Evolutionary conservation across 1,139 yeast species (phyloP), one percentile per base, ranked within the genome.

Genomic region (Yamadazyma sp.): DNA sequence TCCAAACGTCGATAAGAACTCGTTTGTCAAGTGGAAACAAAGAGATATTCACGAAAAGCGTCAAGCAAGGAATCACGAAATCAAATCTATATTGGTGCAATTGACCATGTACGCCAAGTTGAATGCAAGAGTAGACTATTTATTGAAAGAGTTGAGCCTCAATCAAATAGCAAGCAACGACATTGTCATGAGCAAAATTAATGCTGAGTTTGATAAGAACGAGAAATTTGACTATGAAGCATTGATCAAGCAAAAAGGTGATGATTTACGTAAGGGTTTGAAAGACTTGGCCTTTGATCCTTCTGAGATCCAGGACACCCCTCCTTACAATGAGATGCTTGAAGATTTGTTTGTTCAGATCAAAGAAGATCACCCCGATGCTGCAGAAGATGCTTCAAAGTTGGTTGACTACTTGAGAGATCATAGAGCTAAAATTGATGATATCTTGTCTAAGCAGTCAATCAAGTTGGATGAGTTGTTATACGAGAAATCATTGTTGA

Each of bases 41-140:
- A 84, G 96, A 56, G 96, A 90, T 53, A 92, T 94, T 48, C 98
- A 92, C 59, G 97, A 90, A 57, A 85, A 90, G 63, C 81, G 99
- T 44, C 78, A 74, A 33, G 87, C 86, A 57, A 68, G 95, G 58
- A 86, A 86, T 55, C 60, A 69, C 29, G 92, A 90, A 52, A 84
- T 89, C 57, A 79, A 78, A 46, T 80, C 86, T 23, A 71, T 90
- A 38, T 80, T 83, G 50, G 76, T 86, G 12, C 96, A 89, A 56
- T 61, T 67, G 49, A 67, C 75, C 14, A 88, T 90, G 90, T 92
- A 92, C 58, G 71, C 72, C 10, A 82, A 82, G 46, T 68, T 92
- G 49, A 82, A 88, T 54, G 69, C 64, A 41, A 72, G 97, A 34
- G 89, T 89, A 11, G 89, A 86, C 51, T 70, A 66, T 41, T 53